These are phyloP conservation scores for Mycena vulgaris DNA, from an alignment of 768 basidiomycete genomes.

Conservation along the genomic window DNA sequence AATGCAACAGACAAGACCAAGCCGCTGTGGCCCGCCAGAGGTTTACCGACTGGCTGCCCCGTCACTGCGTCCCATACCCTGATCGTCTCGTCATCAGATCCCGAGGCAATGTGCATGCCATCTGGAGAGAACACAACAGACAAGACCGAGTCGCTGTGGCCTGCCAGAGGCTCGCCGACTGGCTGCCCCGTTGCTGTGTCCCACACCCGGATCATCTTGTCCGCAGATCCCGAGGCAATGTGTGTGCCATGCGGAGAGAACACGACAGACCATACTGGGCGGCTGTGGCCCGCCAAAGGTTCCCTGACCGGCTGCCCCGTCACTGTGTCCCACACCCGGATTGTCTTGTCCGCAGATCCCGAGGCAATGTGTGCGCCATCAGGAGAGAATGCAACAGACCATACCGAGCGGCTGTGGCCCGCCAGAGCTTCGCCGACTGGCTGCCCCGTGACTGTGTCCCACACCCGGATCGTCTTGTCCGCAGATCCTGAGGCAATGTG, in stretches of 20 bases:
- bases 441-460: too few species aligned
- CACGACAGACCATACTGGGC: neutral
- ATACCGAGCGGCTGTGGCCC: neutral
- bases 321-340: too few species aligned
- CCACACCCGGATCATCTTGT: neutral
- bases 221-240: neutral
- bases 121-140: constrained; percentile 8
- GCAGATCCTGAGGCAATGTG: neutral
- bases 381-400: constrained; percentile 1
- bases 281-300: neutral
- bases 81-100: neutral
- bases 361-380: neutral
- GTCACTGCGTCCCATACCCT: neutral
- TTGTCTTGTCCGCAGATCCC: neutral
- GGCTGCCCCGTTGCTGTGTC: too few species aligned
- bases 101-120: constrained; percentile 1
- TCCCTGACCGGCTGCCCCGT: too few species aligned
- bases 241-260: neutral
- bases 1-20: neutral
- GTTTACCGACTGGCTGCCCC: too few species aligned
- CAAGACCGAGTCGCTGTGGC: neutral
- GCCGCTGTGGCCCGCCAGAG: too few species aligned
- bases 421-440: too few species aligned
- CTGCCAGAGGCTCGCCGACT: neutral
- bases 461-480: neutral